These are phyloP conservation scores for Trichoderma cornu-damae DNA, from an alignment of 2,329 filamentous ascomycete species.

Conservation along the genomic window DNA sequence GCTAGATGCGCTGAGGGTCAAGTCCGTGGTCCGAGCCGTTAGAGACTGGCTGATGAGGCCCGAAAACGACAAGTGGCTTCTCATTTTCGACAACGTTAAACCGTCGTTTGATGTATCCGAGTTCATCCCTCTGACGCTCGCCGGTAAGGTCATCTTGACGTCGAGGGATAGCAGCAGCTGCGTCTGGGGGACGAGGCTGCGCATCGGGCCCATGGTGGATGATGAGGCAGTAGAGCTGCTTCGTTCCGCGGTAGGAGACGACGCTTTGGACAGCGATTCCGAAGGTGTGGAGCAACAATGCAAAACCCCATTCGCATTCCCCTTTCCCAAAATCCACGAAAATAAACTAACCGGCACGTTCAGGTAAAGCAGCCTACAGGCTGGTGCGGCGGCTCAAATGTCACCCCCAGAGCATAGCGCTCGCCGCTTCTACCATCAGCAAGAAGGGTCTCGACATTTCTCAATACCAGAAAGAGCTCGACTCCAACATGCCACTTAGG, in stretches of 20 bases:
- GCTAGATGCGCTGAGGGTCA: conserved; percentile 23
- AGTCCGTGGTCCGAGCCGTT: conserved; percentile 25
- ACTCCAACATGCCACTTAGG: conserved; percentile 16
- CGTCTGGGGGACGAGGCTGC: conserved; percentile 24
- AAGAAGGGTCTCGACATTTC: conserved; percentile 21
- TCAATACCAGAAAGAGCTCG: conserved; percentile 20
- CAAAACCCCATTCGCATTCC: neutral
- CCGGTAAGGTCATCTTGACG: conserved; percentile 26
- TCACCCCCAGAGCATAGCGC: conserved; percentile 23
- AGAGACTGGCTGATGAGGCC: conserved; percentile 28
- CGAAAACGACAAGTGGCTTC: conserved; percentile 25
- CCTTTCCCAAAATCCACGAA: neutral
- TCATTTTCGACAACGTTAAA: conserved; percentile 26
- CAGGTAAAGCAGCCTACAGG: conserved; percentile 21
- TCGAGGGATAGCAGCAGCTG: conserved; percentile 24
- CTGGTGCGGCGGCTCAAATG: conserved; percentile 22
- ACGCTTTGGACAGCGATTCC: neutral
- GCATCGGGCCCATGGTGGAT: conserved; percentile 23
- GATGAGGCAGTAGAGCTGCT: conserved; percentile 23
- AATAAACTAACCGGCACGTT: neutral
- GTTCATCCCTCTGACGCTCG: conserved; percentile 26
- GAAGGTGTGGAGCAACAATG: conserved; percentile 19
- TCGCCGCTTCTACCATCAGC: conserved; percentile 24
- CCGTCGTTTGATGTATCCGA: conserved; percentile 26
- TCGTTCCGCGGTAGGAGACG: conserved; percentile 14